A percentile compares a stretch with the other conserved stretches of the same genome.
Evolutionary conservation across 805 yeast species (phyloP).

Genomic region (Kluyveromyces wickerhamii): DNA sequence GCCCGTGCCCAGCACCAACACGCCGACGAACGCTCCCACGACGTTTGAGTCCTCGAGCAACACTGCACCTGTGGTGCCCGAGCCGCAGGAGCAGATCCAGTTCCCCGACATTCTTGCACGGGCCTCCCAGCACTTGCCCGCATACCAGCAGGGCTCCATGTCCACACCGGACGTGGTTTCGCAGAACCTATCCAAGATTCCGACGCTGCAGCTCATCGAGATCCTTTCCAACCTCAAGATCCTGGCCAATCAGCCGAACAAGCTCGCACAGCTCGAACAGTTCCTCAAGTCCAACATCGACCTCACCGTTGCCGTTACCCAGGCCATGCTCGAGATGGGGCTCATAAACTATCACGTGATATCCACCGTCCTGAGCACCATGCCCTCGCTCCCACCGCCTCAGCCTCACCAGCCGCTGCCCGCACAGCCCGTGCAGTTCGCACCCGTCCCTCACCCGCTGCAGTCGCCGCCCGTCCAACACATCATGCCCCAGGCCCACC

Average conservation of each 20-base stretch:
- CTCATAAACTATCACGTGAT: constrained; percentile 62
- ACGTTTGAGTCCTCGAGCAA: background rate
- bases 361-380: constrained; percentile 37
- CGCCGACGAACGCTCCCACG: constrained; percentile 5
- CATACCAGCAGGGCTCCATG: constrained; percentile 38
- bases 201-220: constrained; percentile 66
- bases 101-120: constrained; percentile 43
- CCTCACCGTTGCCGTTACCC: constrained; percentile 61
- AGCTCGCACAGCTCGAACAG: constrained; percentile 41
- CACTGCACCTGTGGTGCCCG: background rate
- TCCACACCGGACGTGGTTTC: constrained; percentile 46
- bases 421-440: constrained; percentile 20
- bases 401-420: constrained; percentile 12
- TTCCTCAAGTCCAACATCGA: constrained; percentile 46
- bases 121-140: constrained; percentile 53
- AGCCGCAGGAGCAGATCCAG: background rate
- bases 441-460: no score
- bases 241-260: constrained; percentile 40
- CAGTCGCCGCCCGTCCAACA: background rate
- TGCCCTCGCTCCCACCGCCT: constrained; percentile 8
- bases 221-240: constrained; percentile 58
- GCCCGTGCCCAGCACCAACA: constrained; percentile 14
- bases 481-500: background rate
- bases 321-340: constrained; percentile 71
- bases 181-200: constrained; percentile 51